A percentile compares a stretch with the other conserved stretches of the same genome.
Conservation (phyloP, 2,329 filamentous ascomycete species). For the Blastomyces gilchristii region DNA sequence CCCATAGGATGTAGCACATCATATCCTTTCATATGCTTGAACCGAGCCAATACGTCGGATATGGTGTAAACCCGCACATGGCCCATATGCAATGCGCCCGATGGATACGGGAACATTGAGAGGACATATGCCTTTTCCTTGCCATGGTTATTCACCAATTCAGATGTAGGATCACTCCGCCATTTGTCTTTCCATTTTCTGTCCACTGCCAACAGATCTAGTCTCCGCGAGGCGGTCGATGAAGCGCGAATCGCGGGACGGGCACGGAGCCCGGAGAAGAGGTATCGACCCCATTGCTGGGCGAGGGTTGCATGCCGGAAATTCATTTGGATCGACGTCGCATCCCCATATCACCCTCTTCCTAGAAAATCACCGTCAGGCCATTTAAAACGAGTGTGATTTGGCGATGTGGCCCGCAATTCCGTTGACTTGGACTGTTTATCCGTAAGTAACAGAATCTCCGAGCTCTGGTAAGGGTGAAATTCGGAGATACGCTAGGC, state of each 20-base stretch:
- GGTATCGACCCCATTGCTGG: slow-evolving; percentile 1
- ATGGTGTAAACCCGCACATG: slow-evolving; percentile 86
- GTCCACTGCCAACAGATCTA: slow-evolving; percentile 40
- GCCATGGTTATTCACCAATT: slow-evolving; percentile 6
- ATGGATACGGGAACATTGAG: slow-evolving; percentile 91
- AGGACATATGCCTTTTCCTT: slow-evolving; percentile 55
- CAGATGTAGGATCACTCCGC: slow-evolving; percentile 20
- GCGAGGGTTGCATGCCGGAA: slow-evolving; percentile 1
- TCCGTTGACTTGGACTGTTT: neutral
- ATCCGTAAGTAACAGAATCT: neutral
- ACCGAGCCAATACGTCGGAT: slow-evolving; percentile 73
- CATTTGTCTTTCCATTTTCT: slow-evolving; percentile 47
- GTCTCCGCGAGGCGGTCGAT: slow-evolving; percentile 19
- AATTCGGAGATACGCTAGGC: neutral
- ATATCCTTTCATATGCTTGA: slow-evolving; percentile 61
- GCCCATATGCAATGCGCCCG: slow-evolving; percentile 73
- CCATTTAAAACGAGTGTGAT: slow-evolving; percentile 4
- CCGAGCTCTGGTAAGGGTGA: neutral
- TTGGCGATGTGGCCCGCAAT: neutral
- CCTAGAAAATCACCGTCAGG: neutral
- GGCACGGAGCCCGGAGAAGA: neutral
- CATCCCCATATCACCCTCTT: neutral
- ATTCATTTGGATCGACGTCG: neutral
- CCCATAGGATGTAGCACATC: slow-evolving; percentile 81
- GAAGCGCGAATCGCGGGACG: slow-evolving; percentile 15